Evolutionary conservation across 345 rosid genomes (phyloP).

Genomic region (Sonneratia alba): DNA sequence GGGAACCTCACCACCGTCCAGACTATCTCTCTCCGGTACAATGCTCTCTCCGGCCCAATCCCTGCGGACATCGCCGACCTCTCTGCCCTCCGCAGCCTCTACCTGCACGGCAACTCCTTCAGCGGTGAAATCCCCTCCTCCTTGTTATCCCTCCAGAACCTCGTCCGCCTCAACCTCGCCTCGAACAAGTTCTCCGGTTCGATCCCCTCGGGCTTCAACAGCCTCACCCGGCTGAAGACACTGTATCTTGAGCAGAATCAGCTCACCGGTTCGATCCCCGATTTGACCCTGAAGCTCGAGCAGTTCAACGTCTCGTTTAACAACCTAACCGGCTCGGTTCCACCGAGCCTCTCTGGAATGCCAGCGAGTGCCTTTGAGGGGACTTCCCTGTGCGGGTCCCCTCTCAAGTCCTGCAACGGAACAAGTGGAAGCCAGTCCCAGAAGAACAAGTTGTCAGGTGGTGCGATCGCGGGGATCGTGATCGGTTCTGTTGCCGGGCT

Average conservation of each 20-base stretch:
- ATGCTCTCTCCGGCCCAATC: slow-evolving; percentile 56
- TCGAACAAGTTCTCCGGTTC: slow-evolving; percentile 27
- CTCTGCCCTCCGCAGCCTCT: slow-evolving; percentile 51
- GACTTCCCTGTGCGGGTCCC: slow-evolving; percentile 31
- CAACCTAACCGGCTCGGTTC: slow-evolving; percentile 27
- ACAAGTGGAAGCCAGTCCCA: neutral
- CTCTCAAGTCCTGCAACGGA: slow-evolving; percentile 24
- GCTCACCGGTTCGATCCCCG: slow-evolving; percentile 30
- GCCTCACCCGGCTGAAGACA: slow-evolving; percentile 25
- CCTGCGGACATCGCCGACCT: slow-evolving; percentile 61
- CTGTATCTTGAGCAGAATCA: slow-evolving; percentile 26
- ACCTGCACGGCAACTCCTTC: slow-evolving; percentile 61
- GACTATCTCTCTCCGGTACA: slow-evolving; percentile 58
- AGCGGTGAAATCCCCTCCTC: slow-evolving; percentile 58
- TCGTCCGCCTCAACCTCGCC: slow-evolving; percentile 25
- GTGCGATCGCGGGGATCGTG: slow-evolving; percentile 36
- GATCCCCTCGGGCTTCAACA: slow-evolving; percentile 22
- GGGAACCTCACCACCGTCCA: slow-evolving; percentile 60
- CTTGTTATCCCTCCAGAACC: slow-evolving; percentile 23
- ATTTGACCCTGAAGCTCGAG: slow-evolving; percentile 18
- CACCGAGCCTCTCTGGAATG: slow-evolving; percentile 14
- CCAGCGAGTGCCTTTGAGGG: slow-evolving; percentile 21
- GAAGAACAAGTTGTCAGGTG: slow-evolving; percentile 21
- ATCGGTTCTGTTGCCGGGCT: slow-evolving; percentile 25
- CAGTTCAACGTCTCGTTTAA: slow-evolving; percentile 38